Conservation (phyloP, 2,329 filamentous ascomycete genomes). For the Pyrenophora seminiperda region DNA sequence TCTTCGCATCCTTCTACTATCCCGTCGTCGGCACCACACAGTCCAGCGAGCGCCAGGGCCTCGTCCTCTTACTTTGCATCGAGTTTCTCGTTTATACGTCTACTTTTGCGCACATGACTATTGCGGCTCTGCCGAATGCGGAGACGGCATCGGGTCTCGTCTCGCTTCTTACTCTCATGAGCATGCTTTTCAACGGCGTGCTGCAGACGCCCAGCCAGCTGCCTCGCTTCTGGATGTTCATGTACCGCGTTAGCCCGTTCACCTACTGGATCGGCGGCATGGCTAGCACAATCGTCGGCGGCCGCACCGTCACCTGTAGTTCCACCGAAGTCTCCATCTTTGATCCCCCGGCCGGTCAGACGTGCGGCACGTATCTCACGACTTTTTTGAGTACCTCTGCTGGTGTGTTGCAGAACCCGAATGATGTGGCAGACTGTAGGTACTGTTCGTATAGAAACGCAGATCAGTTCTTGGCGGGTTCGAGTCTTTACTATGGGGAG, state of each 20-base stretch:
- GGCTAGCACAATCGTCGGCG: slow-evolving; percentile 50
- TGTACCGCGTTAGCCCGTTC: slow-evolving; percentile 71
- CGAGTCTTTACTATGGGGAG: slow-evolving; percentile 53
- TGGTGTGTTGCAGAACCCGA: slow-evolving; percentile 50
- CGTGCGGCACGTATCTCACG: slow-evolving; percentile 53
- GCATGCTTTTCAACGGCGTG: slow-evolving; percentile 57
- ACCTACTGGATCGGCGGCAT: slow-evolving; percentile 63
- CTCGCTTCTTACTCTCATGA: slow-evolving; percentile 62
- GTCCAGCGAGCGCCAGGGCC: slow-evolving; percentile 54
- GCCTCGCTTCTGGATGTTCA: slow-evolving; percentile 77
- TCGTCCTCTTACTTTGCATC: slow-evolving; percentile 69
- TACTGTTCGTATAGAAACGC: slow-evolving; percentile 57
- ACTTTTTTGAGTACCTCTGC: slow-evolving; percentile 50
- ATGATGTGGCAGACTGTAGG: slow-evolving; percentile 53
- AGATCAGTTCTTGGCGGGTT: slow-evolving; percentile 54
- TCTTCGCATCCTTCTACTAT: slow-evolving; percentile 72
- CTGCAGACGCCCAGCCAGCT: slow-evolving; percentile 63
- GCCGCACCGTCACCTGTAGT: slow-evolving; percentile 55
- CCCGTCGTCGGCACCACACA: slow-evolving; percentile 49
- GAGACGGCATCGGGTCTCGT: slow-evolving; percentile 70
- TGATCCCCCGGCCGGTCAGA: slow-evolving; percentile 49
- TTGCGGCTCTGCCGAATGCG: slow-evolving; percentile 71
- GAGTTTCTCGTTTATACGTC: slow-evolving; percentile 73
- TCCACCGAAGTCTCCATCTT: slow-evolving; percentile 50
- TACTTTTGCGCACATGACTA: slow-evolving; percentile 75